Percentiles rank a stretch among this genome's conserved stretches.
These are phyloP conservation scores for Phytopythium cucurbitacearum DNA, from an alignment of 352 stramenopile genomes.

Conservation along the genomic window DNA sequence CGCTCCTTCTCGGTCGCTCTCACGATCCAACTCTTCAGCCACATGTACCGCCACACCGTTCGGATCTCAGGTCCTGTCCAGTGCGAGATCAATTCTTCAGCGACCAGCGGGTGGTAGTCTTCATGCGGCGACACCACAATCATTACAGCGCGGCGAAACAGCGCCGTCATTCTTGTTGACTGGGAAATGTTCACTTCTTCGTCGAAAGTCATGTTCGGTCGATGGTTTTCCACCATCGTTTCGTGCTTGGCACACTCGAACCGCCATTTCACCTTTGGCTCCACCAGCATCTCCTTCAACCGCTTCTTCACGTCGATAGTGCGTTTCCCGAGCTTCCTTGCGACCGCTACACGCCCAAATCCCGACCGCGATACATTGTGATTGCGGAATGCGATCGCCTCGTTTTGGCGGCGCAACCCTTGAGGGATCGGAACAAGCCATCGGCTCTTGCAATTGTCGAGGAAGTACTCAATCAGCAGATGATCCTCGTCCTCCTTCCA, in stretches of 20 bases:
- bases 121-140: conserved; percentile 68
- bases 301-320: conserved; percentile 80
- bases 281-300: conserved; percentile 60
- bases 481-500: conserved; percentile 61
- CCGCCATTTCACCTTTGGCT: conserved; percentile 48
- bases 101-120: conserved; percentile 76
- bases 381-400: conserved; percentile 60
- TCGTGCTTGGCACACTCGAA: conserved; percentile 62
- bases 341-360: conserved; percentile 59
- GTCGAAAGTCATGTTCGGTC: conserved; percentile 25
- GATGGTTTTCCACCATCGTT: conserved; percentile 14
- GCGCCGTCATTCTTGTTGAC: conserved; percentile 53
- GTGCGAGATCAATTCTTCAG: conserved; percentile 79
- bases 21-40: conserved; percentile 85
- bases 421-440: conserved; percentile 62
- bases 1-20: conserved; percentile 64
- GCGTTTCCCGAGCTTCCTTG: conserved; percentile 55
- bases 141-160: conserved; percentile 78
- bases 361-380: conserved; percentile 51
- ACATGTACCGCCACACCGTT: conserved; percentile 80
- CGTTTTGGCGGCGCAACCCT: conserved; percentile 48
- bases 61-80: conserved; percentile 72
- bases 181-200: conserved; percentile 60
- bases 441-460: conserved; percentile 57
- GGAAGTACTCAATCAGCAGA: conserved; percentile 58